Percentiles rank a stretch among this genome's conserved stretches.
Evolutionary conservation across 257 asterid genomes (phyloP).

Genomic region (Pogostemon cablin): DNA sequence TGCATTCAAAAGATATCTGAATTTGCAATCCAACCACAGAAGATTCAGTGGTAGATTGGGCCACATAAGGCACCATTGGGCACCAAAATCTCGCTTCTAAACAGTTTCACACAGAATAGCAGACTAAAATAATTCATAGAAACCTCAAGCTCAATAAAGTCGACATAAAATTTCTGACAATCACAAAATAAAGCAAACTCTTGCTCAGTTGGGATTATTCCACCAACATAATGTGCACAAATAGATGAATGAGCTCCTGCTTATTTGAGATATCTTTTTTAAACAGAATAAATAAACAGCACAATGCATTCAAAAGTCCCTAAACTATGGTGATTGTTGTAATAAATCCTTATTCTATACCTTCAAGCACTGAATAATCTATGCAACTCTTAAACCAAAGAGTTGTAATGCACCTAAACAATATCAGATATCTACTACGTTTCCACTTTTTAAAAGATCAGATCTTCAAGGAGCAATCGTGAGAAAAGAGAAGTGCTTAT

Average conservation of each 20-base stretch:
- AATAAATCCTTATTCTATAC: no score
- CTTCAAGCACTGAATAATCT: no score
- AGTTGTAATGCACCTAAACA: slow-evolving; percentile 11
- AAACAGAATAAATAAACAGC: background rate
- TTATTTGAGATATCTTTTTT: background rate
- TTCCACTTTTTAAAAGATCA: background rate
- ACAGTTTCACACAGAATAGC: slow-evolving; percentile 23
- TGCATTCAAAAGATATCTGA: slow-evolving; percentile 18
- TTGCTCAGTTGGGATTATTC: background rate
- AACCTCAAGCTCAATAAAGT: slow-evolving; percentile 16
- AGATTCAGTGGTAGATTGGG: slow-evolving; percentile 12
- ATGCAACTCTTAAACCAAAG: background rate
- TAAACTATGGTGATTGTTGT: no score
- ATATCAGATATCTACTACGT: background rate
- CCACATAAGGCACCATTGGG: background rate
- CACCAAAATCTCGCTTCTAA: slow-evolving; percentile 18
- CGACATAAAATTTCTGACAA: slow-evolving; percentile 3
- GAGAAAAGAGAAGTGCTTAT: background rate
- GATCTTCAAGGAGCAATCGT: background rate
- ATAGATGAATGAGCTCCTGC: slow-evolving; percentile 1
- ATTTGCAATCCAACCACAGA: background rate
- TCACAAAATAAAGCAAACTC: slow-evolving; percentile 20
- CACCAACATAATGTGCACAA: background rate
- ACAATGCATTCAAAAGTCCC: no score
- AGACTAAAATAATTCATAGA: slow-evolving; percentile 1